phyloP scores from a whole-genome alignment of 139 green algal species.

The Chlamydomonas schloesseri region DNA sequence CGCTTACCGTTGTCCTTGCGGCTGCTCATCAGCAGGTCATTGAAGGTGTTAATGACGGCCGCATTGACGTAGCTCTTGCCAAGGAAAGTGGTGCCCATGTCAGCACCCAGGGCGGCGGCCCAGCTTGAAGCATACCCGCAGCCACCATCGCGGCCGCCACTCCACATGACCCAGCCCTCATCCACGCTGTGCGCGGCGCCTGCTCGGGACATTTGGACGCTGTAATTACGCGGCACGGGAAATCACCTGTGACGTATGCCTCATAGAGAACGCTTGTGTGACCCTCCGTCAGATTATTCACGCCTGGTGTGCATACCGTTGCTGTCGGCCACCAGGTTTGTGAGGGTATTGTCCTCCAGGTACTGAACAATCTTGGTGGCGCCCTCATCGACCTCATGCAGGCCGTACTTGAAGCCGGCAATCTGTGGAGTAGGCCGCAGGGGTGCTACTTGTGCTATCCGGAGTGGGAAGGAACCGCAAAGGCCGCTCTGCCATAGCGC shows the following conservation, averaged over 20 bases:
- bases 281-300: too few species aligned
- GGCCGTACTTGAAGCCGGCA: neutral
- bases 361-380: neutral
- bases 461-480: neutral
- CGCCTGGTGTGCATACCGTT: too few species aligned
- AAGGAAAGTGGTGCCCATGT: neutral
- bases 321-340: neutral
- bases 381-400: neutral
- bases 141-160: neutral
- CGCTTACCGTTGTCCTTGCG: neutral
- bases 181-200: conserved; percentile 25
- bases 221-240: too few species aligned
- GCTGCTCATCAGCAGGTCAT: conserved; percentile 15
- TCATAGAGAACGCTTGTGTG: too few species aligned
- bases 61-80: neutral
- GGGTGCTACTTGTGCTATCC: too few species aligned
- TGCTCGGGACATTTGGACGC: too few species aligned
- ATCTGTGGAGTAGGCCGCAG: neutral
- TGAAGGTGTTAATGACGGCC: neutral
- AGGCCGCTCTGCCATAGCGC: neutral
- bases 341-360: neutral
- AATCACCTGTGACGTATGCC: too few species aligned
- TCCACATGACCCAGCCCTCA: conserved; percentile 20
- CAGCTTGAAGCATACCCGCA: neutral
- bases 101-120: neutral